phyloP scores from a whole-genome alignment of 2,329 filamentous ascomycete genomes.

The Magnaporthiopsis incrustans region DNA sequence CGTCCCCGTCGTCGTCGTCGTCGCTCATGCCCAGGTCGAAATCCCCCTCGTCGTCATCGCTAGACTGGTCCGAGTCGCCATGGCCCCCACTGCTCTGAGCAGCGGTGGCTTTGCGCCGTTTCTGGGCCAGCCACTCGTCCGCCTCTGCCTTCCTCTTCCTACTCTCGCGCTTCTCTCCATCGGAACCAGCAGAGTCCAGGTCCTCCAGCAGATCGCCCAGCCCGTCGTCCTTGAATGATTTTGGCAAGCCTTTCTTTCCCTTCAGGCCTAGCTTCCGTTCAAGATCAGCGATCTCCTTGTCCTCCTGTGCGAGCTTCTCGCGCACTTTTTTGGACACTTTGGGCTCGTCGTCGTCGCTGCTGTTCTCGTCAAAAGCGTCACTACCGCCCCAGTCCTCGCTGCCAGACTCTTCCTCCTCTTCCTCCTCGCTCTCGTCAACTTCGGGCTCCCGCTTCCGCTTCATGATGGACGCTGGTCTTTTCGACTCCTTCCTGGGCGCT shows the following conservation, averaged over 20 bases:
- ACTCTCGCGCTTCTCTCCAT: constrained; percentile 42
- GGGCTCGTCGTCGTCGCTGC: constrained; percentile 14
- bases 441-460: not conserved
- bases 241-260: constrained; percentile 64
- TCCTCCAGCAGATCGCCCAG: constrained; percentile 70
- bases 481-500: not conserved
- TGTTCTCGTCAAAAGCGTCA: constrained; percentile 11
- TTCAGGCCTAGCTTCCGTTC: constrained; percentile 85
- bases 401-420: constrained; percentile 17
- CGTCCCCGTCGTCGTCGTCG: constrained; percentile 22
- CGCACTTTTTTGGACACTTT: constrained; percentile 33
- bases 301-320: constrained; percentile 66
- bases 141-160: constrained; percentile 53
- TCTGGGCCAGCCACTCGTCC: constrained; percentile 53
- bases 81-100: constrained; percentile 21
- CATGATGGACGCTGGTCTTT: not conserved
- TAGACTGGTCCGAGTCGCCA: constrained; percentile 18
- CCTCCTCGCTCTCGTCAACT: constrained; percentile 9
- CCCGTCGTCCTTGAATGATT: constrained; percentile 73
- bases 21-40: constrained; percentile 15
- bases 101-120: constrained; percentile 39
- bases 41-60: constrained; percentile 17
- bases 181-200: constrained; percentile 41
- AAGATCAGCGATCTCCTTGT: constrained; percentile 78
- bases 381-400: constrained; percentile 18